phyloP scores from a whole-genome alignment of 2,329 filamentous ascomycete genomes.

The Epichloe glyceriae region DNA sequence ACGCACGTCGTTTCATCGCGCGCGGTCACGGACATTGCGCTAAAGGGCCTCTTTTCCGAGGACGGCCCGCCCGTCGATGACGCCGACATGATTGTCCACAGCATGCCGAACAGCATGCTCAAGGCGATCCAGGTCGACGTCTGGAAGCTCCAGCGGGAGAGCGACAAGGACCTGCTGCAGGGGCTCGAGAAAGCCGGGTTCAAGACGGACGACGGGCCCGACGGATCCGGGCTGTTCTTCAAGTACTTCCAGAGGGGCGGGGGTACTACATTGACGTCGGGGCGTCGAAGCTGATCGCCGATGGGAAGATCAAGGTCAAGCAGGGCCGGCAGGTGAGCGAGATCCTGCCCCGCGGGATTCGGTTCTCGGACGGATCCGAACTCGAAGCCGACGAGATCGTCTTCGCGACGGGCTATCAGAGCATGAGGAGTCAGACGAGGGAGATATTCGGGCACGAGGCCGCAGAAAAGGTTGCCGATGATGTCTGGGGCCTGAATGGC shows the following conservation, averaged over 20 bases:
- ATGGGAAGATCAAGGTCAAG: constrained; percentile 51
- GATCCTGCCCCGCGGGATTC: constrained; percentile 32
- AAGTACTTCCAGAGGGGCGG: constrained; percentile 56
- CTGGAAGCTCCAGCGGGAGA: constrained; percentile 19
- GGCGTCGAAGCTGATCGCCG: constrained; percentile 44
- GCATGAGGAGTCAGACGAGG: constrained; percentile 52
- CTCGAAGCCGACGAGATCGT: constrained; percentile 51
- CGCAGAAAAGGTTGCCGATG: constrained; percentile 42
- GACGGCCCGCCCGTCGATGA: constrained; percentile 49
- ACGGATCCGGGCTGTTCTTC: constrained; percentile 41
- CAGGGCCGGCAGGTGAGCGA: constrained; percentile 41
- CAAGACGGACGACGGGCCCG: constrained; percentile 43
- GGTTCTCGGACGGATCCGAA: constrained; percentile 40
- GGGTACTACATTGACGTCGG: constrained; percentile 63
- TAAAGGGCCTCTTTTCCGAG: constrained; percentile 39
- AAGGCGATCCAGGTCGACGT: constrained; percentile 43
- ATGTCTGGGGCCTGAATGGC: constrained; percentile 50
- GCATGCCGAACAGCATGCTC: constrained; percentile 43
- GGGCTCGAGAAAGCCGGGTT: constrained; percentile 46
- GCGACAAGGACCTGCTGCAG: constrained; percentile 25
- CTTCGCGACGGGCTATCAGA: constrained; percentile 52
- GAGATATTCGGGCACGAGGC: constrained; percentile 49
- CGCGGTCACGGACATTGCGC: constrained; percentile 35
- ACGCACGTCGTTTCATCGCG: constrained; percentile 50
- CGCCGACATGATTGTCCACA: constrained; percentile 47